phyloP scores from a whole-genome alignment of 441 rosid genomes.

The Melastoma candidum region DNA sequence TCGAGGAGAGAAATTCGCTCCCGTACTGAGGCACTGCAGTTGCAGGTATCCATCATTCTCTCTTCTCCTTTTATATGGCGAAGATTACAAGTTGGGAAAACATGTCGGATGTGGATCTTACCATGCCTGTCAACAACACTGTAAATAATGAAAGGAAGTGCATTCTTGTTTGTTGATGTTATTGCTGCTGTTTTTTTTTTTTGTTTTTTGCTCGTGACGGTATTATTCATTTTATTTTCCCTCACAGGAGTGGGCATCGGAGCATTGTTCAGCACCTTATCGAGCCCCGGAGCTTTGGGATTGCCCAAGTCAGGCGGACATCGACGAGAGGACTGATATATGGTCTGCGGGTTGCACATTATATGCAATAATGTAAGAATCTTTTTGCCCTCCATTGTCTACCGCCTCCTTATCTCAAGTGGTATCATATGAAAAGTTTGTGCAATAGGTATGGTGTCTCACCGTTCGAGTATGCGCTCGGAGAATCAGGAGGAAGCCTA shows the following conservation, averaged over 20 bases:
- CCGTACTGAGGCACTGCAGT: conserved; percentile 84
- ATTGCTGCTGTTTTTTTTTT: neutral
- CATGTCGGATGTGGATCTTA: too few species aligned
- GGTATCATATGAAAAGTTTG: too few species aligned
- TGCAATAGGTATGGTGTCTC: conserved; percentile 7
- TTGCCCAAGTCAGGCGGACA: conserved; percentile 37
- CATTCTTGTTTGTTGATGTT: too few species aligned
- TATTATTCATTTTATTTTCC: conserved; percentile 7
- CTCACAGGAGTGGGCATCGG: conserved; percentile 88
- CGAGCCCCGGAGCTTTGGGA: conserved; percentile 99
- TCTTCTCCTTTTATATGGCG: neutral
- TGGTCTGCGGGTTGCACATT: conserved; percentile 99
- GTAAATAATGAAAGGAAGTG: too few species aligned
- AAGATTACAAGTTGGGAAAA: neutral
- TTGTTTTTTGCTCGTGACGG: conserved; percentile 2
- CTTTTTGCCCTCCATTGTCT: neutral
- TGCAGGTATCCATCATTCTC: conserved; percentile 51
- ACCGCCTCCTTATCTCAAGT: too few species aligned
- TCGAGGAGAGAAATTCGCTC: conserved; percentile 79
- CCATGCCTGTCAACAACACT: too few species aligned
- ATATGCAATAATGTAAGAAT: conserved; percentile 22
- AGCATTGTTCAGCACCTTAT: conserved; percentile 94
- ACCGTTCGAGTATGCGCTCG: conserved; percentile 7
- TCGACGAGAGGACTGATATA: conserved; percentile 38
- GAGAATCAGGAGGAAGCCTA: conserved; percentile 8